Evolutionary conservation across 2,329 filamentous ascomycete species (phyloP), one percentile per base, ranked within the genome.

Genomic region (Aspergillus amoenus): DNA sequence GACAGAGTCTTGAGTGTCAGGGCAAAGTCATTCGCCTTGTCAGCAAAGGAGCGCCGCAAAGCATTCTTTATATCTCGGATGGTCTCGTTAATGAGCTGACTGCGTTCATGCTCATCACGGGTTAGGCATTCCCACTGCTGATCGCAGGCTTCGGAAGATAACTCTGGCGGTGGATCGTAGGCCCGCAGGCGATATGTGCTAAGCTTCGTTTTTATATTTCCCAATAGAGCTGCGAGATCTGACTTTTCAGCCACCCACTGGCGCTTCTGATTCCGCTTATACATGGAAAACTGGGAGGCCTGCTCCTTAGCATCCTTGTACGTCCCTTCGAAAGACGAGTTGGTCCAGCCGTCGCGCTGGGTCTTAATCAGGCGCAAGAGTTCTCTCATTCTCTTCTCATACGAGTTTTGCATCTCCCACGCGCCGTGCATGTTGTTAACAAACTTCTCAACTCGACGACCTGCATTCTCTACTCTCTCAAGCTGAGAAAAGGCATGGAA

Each of bases 401-500:
- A 99, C 30, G 89, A 90, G 71, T 91, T 96, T 76, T 99, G 93
- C 94, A 99, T 99, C 77, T 97, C 93, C 94, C 94, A 99, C 8
- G 94, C 93, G 21, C 94, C 94, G 72, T 97, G 92, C 94, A 99
- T 97, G 74, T 94, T 97, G 72, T 91, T 91, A 66, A 99, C 90
- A 70, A 99, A 99, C 76, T 99, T 99, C 79, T 99, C 94, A 5
- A 99, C 94, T 65, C 94, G 86, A 60, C 94, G 86, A 5, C 94
- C 94, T 4, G 94, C 94, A 72, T 99, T 99, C 76, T 99, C 94
- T 8, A 99, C 94, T 73, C 93, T 90, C 78, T 99, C 94, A 88
- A 99, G 95, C 70, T 97, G 93, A 30, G 93, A 97, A 74, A 99
- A 99, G 66, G 94, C 94, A 72, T 99, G 94, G 83, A 99, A 99